Base-by-base conservation (phyloP, 495 filamentous ascomycete species). In the Letharia columbiana region DNA sequence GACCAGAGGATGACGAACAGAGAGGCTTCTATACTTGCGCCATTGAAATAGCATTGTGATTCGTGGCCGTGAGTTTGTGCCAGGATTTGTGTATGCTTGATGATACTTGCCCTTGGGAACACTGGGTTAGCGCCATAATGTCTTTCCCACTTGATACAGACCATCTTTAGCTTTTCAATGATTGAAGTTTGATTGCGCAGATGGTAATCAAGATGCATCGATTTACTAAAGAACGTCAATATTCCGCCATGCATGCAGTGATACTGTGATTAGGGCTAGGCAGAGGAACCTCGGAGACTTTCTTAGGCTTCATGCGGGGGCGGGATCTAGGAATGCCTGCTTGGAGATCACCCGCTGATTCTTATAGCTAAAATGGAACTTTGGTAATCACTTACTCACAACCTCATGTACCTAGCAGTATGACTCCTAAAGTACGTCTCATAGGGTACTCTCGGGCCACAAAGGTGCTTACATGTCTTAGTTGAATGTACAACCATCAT, bases 401-500 rank as follows among this genome's bases (percentile, higher is more conserved):
- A n/a, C 6, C 1, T 23, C 61, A 31, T 23, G 17, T 13, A 28
- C 0, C 44, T 35, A 20, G 31, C 18, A 10, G 4, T 33, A 66
- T 66, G 64, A 59, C 64, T 56, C 47, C 64, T 39, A 44, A 45
- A 6, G 64, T 66, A 41, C 11, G 59, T 61, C 35, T 62, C 41
- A 41, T 33, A n/a, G 3, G 3, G 17, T 6, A n/a, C 4, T 40
- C 35, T 8, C 15, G 1, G 18, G 18, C 20, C n/a, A 44, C n/a
- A 58, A 35, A 20, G 41, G 11, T 62, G 44, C 66, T 63, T 28
- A 60, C 35, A 17, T 11, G 9, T 39, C 33, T 31, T 62, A 69
- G 67, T 63, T 62, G 28, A 72, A 70, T 33, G 67, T 87, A 60
- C 82, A 85, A 67, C 85, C 85, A 15, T 80, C 83, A 13, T 73